A percentile compares a stretch with the other conserved stretches of the same genome.
Evolutionary conservation across 2,329 filamentous ascomycete species (phyloP).

Genomic region (Trichophyton verrucosum): DNA sequence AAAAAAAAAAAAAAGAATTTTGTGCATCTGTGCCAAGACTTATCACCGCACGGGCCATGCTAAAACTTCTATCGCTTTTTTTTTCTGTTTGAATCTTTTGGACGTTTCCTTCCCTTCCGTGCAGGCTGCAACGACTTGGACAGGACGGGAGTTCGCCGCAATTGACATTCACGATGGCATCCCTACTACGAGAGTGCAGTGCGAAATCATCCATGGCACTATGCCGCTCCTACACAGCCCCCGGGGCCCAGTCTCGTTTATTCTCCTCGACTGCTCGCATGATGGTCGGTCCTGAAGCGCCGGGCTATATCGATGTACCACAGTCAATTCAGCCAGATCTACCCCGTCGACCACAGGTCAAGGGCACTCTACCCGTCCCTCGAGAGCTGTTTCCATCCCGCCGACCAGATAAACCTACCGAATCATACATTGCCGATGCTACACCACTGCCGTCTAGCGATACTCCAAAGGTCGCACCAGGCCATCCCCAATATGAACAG

Average conservation of each 20-base stretch:
- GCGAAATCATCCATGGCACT: slow-evolving; percentile 22
- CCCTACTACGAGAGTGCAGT: slow-evolving; percentile 8
- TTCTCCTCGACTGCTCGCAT: slow-evolving; percentile 27
- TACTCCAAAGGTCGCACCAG: slow-evolving; percentile 22
- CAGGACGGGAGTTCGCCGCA: neutral
- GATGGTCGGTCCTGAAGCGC: slow-evolving; percentile 58
- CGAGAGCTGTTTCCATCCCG: slow-evolving; percentile 61
- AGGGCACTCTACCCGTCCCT: slow-evolving; percentile 73
- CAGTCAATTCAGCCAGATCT: slow-evolving; percentile 58
- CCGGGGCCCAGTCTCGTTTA: slow-evolving; percentile 26
- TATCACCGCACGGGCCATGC: slow-evolving; percentile 12
- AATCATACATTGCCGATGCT: slow-evolving; percentile 48
- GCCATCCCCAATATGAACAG: slow-evolving; percentile 36
- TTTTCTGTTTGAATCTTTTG: slow-evolving; percentile 21
- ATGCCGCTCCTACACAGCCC: slow-evolving; percentile 26
- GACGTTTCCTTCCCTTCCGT: neutral
- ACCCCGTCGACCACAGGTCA: slow-evolving; percentile 40
- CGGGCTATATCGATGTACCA: slow-evolving; percentile 74
- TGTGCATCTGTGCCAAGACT: slow-evolving; percentile 9
- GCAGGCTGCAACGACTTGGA: no score
- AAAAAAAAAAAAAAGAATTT: slow-evolving; percentile 22
- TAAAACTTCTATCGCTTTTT: slow-evolving; percentile 5
- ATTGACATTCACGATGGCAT: slow-evolving; percentile 9
- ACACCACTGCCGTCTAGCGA: slow-evolving; percentile 41
- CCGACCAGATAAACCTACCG: slow-evolving; percentile 48